Percentiles rank a stretch among this genome's conserved stretches.
Conservation (phyloP, 73 alveolate genomes). For the Tetrahymena borealis region DNA sequence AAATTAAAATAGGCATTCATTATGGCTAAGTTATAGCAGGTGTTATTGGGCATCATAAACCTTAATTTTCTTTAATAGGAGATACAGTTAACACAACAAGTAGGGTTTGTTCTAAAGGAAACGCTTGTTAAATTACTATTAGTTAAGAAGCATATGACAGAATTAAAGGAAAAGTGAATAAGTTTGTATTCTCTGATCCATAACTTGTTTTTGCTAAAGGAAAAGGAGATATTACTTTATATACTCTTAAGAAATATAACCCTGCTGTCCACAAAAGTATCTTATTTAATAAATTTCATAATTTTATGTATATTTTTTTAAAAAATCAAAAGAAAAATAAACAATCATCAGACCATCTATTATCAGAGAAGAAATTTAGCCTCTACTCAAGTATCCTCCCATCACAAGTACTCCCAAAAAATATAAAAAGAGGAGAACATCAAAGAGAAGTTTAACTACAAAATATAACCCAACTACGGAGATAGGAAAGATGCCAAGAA, state of each 20-base stretch:
- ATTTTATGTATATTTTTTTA: too few species aligned
- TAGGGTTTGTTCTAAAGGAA: slow-evolving; percentile 46
- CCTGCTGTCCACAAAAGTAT: not conserved
- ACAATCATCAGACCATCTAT: not conserved
- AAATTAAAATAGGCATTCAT: slow-evolving; percentile 43
- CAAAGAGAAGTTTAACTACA: not conserved
- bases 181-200: not conserved
- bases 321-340: not conserved
- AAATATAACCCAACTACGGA: not conserved
- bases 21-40: slow-evolving; percentile 60
- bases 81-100: slow-evolving; percentile 52
- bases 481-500: not conserved
- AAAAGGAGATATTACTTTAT: slow-evolving; percentile 20
- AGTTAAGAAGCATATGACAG: slow-evolving; percentile 16
- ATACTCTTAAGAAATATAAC: not conserved
- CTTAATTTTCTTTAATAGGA: slow-evolving; percentile 53
- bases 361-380: not conserved
- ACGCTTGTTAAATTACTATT: slow-evolving; percentile 10
- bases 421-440: not conserved
- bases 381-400: not conserved
- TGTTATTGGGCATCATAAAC: slow-evolving; percentile 58
- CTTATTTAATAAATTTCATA: not conserved
- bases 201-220: slow-evolving; percentile 43
- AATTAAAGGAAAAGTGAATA: not conserved
- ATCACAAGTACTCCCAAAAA: not conserved